A percentile compares a stretch with the other conserved stretches of the same genome.
These are phyloP conservation scores for Canna indica DNA, from an alignment of 176 grass and related monocot species.

Conservation along the genomic window DNA sequence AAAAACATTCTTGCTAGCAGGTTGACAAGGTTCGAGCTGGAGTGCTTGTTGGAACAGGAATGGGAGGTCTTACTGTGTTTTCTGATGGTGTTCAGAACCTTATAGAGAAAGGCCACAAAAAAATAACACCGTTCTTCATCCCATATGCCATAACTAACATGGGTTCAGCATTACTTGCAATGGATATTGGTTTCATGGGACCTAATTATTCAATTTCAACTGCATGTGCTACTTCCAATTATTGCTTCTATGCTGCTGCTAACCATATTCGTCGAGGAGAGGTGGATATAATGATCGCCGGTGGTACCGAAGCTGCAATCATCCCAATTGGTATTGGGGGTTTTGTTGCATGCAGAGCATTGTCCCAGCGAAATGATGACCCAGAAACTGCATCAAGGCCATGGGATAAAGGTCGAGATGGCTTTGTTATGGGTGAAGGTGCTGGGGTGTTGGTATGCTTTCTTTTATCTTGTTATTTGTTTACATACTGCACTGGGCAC, in stretches of 20 bases:
- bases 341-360: too few species aligned
- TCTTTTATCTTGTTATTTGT: too few species aligned
- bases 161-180: constrained; percentile 83
- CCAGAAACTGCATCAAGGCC: constrained; percentile 98
- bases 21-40: constrained; percentile 78
- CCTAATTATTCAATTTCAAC: too few species aligned
- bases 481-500: too few species aligned
- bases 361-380: constrained; percentile 95
- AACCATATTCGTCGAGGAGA: constrained; percentile 90
- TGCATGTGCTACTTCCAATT: constrained; percentile 97
- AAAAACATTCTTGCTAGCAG: constrained; percentile 22
- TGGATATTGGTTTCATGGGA: too few species aligned
- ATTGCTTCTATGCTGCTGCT: constrained; percentile 92
- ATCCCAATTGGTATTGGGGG: too few species aligned
- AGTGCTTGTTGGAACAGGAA: too few species aligned
- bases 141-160: constrained; percentile 97
- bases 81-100: constrained; percentile 91
- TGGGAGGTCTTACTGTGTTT: constrained; percentile 75
- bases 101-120: constrained; percentile 77
- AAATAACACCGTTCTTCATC: constrained; percentile 97
- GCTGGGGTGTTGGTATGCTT: constrained; percentile 73
- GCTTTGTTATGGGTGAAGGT: constrained; percentile 99
- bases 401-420: constrained; percentile 91
- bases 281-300: too few species aligned
- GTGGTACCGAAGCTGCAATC: too few species aligned